These are phyloP conservation scores for Hypoxylon perforatum DNA, from an alignment of 495 filamentous ascomycete species.

Conservation along the genomic window DNA sequence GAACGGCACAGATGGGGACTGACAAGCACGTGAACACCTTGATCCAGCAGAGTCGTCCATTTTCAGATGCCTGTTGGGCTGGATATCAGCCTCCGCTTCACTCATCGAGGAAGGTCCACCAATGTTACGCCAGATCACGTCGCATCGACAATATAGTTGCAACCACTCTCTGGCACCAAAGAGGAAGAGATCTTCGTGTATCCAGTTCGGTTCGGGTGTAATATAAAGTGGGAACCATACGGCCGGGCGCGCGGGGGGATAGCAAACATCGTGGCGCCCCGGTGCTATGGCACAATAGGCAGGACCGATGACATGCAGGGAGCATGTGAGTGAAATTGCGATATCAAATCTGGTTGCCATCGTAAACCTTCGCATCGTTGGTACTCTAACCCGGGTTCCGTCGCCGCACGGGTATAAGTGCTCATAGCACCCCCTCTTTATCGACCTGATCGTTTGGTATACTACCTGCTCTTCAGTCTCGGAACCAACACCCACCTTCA, in stretches of 20 bases:
- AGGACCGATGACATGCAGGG: background rate
- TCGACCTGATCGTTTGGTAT: background rate
- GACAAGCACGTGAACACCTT: slow-evolving; percentile 17
- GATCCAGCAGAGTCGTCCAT: slow-evolving; percentile 1
- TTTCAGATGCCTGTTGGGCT: background rate
- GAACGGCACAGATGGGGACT: slow-evolving; percentile 14
- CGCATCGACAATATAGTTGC: background rate
- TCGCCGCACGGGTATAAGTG: background rate
- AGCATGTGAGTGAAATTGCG: background rate
- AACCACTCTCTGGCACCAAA: too few relatives aligned
- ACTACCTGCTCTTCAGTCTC: background rate
- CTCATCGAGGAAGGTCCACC: slow-evolving; percentile 1
- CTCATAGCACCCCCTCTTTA: background rate
- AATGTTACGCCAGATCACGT: background rate
- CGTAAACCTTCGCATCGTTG: background rate
- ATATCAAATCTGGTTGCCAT: background rate
- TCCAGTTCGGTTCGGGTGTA: background rate
- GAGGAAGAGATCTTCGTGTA: background rate
- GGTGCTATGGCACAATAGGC: background rate
- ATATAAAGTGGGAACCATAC: background rate
- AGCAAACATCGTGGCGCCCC: background rate
- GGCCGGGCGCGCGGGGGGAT: background rate
- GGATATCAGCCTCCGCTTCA: background rate
- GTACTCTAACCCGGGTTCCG: background rate
- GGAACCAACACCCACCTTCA: background rate